A percentile compares a stretch with the other conserved stretches of the same genome.
Conservation (phyloP, 2,329 filamentous ascomycete genomes). For the Albifimbria verrucaria region DNA sequence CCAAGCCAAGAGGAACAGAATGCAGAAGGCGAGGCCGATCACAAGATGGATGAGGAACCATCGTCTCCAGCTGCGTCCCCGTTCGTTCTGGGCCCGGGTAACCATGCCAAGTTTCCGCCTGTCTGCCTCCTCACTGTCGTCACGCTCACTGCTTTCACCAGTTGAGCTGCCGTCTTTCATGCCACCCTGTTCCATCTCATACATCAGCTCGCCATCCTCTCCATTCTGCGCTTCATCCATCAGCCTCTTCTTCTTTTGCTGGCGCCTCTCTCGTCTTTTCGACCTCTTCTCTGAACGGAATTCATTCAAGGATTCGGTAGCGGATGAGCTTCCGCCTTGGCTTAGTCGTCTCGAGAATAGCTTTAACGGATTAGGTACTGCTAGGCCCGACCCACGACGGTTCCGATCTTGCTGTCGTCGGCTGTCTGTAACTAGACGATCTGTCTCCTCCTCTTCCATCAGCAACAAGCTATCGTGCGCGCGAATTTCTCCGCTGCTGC, state of each 20-base stretch:
- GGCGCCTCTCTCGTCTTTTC: slow-evolving; percentile 46
- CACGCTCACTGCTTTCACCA: slow-evolving; percentile 58
- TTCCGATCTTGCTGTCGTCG: slow-evolving; percentile 48
- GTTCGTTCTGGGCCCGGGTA: slow-evolving; percentile 43
- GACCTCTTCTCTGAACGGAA: slow-evolving; percentile 47
- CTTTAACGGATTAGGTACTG: slow-evolving; percentile 47
- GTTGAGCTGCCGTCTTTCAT: slow-evolving; percentile 65
- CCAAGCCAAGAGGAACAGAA: slow-evolving; percentile 56
- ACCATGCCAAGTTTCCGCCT: slow-evolving; percentile 48
- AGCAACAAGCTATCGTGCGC: slow-evolving; percentile 68
- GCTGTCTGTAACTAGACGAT: slow-evolving; percentile 54
- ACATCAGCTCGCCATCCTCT: slow-evolving; percentile 76
- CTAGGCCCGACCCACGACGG: slow-evolving; percentile 45
- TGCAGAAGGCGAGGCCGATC: slow-evolving; percentile 51
- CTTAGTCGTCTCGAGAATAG: slow-evolving; percentile 37
- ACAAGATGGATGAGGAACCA: slow-evolving; percentile 52
- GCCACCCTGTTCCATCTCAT: slow-evolving; percentile 83
- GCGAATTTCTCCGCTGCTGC: slow-evolving; percentile 67
- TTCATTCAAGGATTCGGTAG: slow-evolving; percentile 45
- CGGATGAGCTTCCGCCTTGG: slow-evolving; percentile 30
- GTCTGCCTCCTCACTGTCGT: slow-evolving; percentile 58
- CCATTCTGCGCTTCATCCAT: slow-evolving; percentile 54
- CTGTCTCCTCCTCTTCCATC: slow-evolving; percentile 71
- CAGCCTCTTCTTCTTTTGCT: slow-evolving; percentile 51
- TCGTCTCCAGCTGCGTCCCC: slow-evolving; percentile 50